phyloP scores from a whole-genome alignment of 169 alveolate genomes.

The Plasmodium yoelii region DNA sequence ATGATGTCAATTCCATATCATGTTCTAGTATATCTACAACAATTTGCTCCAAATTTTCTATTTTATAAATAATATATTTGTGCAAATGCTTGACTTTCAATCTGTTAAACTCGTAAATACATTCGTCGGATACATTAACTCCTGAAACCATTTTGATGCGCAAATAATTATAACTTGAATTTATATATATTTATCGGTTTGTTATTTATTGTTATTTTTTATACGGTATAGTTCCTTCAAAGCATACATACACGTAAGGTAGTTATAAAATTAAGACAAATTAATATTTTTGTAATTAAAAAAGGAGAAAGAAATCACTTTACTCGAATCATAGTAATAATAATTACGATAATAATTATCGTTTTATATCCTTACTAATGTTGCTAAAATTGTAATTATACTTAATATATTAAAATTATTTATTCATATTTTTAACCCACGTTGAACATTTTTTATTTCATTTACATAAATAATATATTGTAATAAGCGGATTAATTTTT shows the following conservation, averaged over 20 bases:
- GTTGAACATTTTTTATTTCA: slow-evolving; percentile 9
- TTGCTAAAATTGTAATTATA: background rate
- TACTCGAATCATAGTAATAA: background rate
- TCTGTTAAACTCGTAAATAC: slow-evolving; percentile 66
- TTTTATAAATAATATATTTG: slow-evolving; percentile 61
- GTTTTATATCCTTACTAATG: background rate
- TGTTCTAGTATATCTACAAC: slow-evolving; percentile 63
- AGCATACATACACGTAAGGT: background rate
- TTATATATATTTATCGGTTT: background rate
- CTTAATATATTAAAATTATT: background rate
- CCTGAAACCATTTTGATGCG: slow-evolving; percentile 61
- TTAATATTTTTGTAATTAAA: background rate
- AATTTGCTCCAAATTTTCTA: slow-evolving; percentile 62
- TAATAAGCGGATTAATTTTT: no score
- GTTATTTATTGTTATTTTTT: slow-evolving; percentile 1
- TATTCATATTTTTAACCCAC: slow-evolving; percentile 1
- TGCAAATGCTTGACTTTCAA: slow-evolving; percentile 66
- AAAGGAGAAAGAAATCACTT: no score
- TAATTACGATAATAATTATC: background rate
- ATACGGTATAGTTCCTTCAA: background rate
- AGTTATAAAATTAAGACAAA: slow-evolving; percentile 10
- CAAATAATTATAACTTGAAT: no score
- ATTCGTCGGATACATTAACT: slow-evolving; percentile 68
- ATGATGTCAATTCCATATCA: slow-evolving; percentile 36
- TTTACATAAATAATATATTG: background rate